Evolutionary conservation across 257 asterid genomes (phyloP), one percentile per base, ranked within the genome.

Genomic region (Nicotiana noctiflora): DNA sequence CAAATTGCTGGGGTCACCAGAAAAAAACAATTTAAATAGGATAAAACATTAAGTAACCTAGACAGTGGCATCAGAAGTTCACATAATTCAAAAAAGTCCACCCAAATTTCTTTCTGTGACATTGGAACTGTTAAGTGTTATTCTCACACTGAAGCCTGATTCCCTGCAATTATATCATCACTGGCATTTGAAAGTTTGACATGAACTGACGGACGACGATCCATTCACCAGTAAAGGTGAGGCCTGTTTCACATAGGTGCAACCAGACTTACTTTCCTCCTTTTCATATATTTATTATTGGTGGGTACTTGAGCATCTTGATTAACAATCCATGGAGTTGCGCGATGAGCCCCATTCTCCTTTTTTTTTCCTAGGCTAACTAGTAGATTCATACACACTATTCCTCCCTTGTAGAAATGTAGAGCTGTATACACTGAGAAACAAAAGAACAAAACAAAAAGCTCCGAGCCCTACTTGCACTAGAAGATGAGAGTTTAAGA

Each of bases 241-340:
- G 34, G 6, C 21, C 27, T 0, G 3, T 44, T 70, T 70, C 34
- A 40, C 37, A 44, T 68, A 37, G 5, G 76, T 68, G 76, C 56
- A 68, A 37, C 76, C 76, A 5, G n/a, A 68, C 76, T 68, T 40
- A 37, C 76, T 68, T 40, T 68, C 34, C 67, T 61, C 18, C 66
- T 10, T 23, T 52, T 53, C 27, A 11, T 23, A 11, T 61, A 61
- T 25, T 11, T 61, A 61, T 12, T 11, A 11, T 61, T 61, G 4
- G 4, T 11, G 34, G 31, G 37, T 25, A 8, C 9, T 25, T 25
- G 37, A 12, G 34, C 27, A 61, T 61, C 37, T 61, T 25, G 67
- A 61, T 25, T 61, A 25, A 61, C 37, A 25, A 25, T 61, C 67
- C 77, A 70, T 46, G 60, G 46, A 21, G 57, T 46, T 23, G 23